Percentiles rank a stretch among this genome's conserved stretches.
Evolutionary conservation across 768 basidiomycete genomes (phyloP).

Genomic region (Lentinula raphanica): DNA sequence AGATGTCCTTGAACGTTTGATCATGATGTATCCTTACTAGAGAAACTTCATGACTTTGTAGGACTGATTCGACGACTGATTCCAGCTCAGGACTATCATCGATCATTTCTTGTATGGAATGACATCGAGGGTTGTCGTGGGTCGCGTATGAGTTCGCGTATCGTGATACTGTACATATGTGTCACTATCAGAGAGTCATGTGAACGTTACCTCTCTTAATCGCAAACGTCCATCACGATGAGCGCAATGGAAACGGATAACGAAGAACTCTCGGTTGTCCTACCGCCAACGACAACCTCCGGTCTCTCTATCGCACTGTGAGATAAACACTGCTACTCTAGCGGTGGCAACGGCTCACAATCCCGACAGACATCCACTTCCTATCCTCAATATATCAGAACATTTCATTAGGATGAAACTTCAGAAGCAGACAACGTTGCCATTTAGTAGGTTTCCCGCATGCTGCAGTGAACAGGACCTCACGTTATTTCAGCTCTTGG

Average conservation of each 20-base stretch:
- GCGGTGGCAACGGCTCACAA: slow-evolving; percentile 9
- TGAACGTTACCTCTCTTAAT: not conserved
- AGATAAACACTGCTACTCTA: slow-evolving; percentile 19
- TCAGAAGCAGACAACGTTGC: slow-evolving; percentile 53
- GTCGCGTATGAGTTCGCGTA: too few species aligned
- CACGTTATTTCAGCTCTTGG: slow-evolving; percentile 56
- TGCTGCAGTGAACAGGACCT: not conserved
- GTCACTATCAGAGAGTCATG: not conserved
- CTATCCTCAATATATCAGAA: slow-evolving; percentile 95
- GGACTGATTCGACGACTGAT: too few species aligned
- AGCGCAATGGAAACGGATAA: slow-evolving; percentile 71
- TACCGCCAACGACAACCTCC: slow-evolving; percentile 65
- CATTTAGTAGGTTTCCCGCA: slow-evolving; percentile 50
- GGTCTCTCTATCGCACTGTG: slow-evolving; percentile 73
- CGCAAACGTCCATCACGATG: slow-evolving; percentile 11
- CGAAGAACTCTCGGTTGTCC: slow-evolving; percentile 61
- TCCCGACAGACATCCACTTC: slow-evolving; percentile 79
- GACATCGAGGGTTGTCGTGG: too few species aligned
- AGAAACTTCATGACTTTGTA: too few species aligned
- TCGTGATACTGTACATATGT: not conserved
- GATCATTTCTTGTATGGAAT: too few species aligned
- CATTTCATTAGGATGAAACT: slow-evolving; percentile 85
- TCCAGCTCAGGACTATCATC: too few species aligned
- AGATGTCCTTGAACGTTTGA: too few species aligned
- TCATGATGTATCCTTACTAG: too few species aligned